Percentiles rank a stretch among this genome's conserved stretches.
Evolutionary conservation across 2,329 filamentous ascomycete genomes (phyloP).

Genomic region (Talaromyces sp.): DNA sequence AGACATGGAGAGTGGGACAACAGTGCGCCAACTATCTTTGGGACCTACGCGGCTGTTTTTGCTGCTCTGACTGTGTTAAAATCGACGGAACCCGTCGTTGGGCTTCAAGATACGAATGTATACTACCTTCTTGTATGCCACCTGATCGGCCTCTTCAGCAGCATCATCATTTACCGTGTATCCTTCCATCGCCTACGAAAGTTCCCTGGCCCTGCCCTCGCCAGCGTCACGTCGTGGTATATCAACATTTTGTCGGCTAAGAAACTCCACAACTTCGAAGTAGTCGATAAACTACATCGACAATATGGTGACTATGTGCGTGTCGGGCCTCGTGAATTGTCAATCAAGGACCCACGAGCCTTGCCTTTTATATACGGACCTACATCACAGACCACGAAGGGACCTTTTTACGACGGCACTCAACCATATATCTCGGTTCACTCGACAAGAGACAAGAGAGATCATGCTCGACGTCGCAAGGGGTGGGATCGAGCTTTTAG

Average conservation of each 20-base stretch:
- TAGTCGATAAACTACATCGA: constrained; percentile 12
- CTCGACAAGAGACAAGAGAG: constrained; percentile 16
- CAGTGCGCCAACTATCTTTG: constrained; percentile 4
- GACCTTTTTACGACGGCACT: constrained; percentile 15
- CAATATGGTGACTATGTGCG: constrained; percentile 17
- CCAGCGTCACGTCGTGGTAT: constrained; percentile 24
- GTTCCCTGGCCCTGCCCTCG: constrained; percentile 27
- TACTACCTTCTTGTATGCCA: constrained; percentile 8
- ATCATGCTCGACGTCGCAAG: constrained; percentile 16
- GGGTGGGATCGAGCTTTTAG: constrained; percentile 29
- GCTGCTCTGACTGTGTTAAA: neutral
- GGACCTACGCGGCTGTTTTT: neutral
- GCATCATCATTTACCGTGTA: constrained; percentile 27
- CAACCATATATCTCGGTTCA: constrained; percentile 17
- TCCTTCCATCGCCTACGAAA: constrained; percentile 26
- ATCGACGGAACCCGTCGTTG: neutral
- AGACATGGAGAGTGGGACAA: constrained; percentile 16
- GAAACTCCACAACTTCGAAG: constrained; percentile 28
- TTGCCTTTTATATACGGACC: constrained; percentile 16
- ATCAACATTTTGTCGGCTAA: constrained; percentile 18
- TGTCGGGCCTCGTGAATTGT: constrained; percentile 16
- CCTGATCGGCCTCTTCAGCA: constrained; percentile 16
- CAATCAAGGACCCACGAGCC: constrained; percentile 14
- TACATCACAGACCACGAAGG: constrained; percentile 14
- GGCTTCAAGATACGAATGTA: neutral